Evolutionary conservation across 2,329 filamentous ascomycete genomes (phyloP), one percentile per base, ranked within the genome.

Genomic region (Aspergillus alliaceus): DNA sequence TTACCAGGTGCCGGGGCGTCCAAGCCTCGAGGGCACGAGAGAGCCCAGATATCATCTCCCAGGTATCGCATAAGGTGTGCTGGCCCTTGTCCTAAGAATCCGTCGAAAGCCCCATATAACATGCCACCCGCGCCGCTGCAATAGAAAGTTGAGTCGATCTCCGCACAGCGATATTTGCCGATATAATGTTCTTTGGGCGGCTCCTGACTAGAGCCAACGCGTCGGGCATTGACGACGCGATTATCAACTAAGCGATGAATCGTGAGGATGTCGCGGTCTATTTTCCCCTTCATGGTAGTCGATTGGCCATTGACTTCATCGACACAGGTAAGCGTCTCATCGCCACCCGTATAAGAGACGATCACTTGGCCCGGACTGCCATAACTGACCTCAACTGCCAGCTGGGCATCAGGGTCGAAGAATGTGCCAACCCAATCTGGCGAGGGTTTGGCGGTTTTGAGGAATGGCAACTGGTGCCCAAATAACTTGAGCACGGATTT

Each of bases 81-180:
- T 1, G 75, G 71, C 2, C 78, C 77, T 14, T 64, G 63, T 2
- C 77, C 78, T 4, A 80, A 62, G 53, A 69, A 79, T 5, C 77
- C 77, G 52, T 75, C 69, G 56, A 80, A 79, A 1, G 66, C 64
- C 6, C 75, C 78, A 54, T 79, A 79, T n/a, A 80, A 52, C 56
- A 76, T 63, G 8, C 67, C 72, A n/a, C 70, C 69, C 5, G 61
- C 60, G 5, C 75, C 75, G 4, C 56, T 64, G 54, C 71, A 72
- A 42, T 67, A 64, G 58, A 80, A 74, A 0, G 59, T 69, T 4
- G 73, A 78, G 5, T 77, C 72, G 1, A 69, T 62, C 35, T 79
- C 76, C 1, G 61, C 64, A 53, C 69, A 76, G 25, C 64, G 55
- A 57, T 77, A 79, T 1, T 58, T 47, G 37, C 77, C 77, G 8